Evolutionary conservation across 176 grass and related monocot species (phyloP).

Genomic region (Areca catechu): DNA sequence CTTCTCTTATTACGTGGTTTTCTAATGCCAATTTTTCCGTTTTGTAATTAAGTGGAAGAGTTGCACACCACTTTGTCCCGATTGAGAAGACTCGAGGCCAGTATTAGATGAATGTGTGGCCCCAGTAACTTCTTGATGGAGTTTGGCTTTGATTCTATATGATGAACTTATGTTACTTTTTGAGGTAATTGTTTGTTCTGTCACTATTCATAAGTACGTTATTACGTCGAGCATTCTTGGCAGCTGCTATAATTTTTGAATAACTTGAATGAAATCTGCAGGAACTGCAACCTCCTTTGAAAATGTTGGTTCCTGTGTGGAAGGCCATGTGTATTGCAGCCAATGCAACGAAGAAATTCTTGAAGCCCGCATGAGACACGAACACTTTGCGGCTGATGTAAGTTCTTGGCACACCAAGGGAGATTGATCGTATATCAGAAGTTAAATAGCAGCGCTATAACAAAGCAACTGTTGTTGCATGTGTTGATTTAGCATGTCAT

Average conservation of each 20-base stretch:
- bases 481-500: no score
- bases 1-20: no score
- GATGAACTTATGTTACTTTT: conserved; percentile 53
- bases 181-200: conserved; percentile 28
- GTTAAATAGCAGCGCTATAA: no score
- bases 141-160: conserved; percentile 44
- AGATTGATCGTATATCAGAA: no score
- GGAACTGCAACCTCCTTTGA: conserved; percentile 42
- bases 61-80: conserved; percentile 39
- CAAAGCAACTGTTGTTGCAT: no score
- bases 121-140: conserved; percentile 65
- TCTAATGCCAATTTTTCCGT: no score
- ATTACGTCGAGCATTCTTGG: no score
- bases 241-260: neutral
- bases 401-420: no score
- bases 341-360: neutral
- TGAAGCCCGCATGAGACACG: no score
- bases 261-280: conserved; percentile 16
- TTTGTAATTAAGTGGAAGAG: conserved; percentile 26
- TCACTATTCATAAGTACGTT: neutral
- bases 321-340: conserved; percentile 33
- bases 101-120: conserved; percentile 59
- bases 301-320: conserved; percentile 63
- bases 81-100: conserved; percentile 39
- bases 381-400: no score